phyloP scores from a whole-genome alignment of 768 basidiomycete species.

The Termitomyces sp. region DNA sequence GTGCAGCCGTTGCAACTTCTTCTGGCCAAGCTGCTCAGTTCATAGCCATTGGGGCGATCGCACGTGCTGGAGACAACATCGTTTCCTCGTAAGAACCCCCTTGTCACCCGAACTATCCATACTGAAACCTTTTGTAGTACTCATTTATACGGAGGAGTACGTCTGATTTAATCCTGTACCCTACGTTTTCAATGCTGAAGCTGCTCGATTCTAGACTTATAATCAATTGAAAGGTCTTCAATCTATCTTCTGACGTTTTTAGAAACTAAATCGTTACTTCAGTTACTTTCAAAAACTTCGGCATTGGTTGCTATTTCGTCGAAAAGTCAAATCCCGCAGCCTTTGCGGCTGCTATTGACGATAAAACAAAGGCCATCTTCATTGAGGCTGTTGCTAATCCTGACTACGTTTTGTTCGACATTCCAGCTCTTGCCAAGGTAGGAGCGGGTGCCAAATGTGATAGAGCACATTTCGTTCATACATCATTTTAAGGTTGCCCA shows the following conservation, averaged over 20 bases:
- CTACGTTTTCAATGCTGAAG: background rate
- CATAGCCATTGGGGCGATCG: conserved; percentile 60
- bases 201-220: conserved; percentile 46
- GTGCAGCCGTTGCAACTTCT: conserved; percentile 68
- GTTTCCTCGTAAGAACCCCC: conserved; percentile 54
- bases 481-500: conserved; percentile 57
- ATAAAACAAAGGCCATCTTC: conserved; percentile 73
- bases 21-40: conserved; percentile 81
- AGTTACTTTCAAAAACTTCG: conserved; percentile 69
- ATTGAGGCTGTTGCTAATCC: conserved; percentile 83
- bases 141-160: conserved; percentile 65
- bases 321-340: conserved; percentile 48
- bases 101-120: background rate
- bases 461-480: background rate
- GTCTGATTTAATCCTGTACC: conserved; percentile 17
- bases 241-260: background rate
- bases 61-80: conserved; percentile 71
- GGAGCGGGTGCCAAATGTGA: background rate
- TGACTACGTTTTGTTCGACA: conserved; percentile 62
- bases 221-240: conserved; percentile 63
- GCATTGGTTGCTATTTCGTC: conserved; percentile 65
- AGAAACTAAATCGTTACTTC: background rate
- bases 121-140: conserved; percentile 31
- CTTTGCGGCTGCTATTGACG: conserved; percentile 68
- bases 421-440: conserved; percentile 69